Evolutionary conservation across 176 grass and related monocot genomes (phyloP).

Genomic region (Poa pratensis): DNA sequence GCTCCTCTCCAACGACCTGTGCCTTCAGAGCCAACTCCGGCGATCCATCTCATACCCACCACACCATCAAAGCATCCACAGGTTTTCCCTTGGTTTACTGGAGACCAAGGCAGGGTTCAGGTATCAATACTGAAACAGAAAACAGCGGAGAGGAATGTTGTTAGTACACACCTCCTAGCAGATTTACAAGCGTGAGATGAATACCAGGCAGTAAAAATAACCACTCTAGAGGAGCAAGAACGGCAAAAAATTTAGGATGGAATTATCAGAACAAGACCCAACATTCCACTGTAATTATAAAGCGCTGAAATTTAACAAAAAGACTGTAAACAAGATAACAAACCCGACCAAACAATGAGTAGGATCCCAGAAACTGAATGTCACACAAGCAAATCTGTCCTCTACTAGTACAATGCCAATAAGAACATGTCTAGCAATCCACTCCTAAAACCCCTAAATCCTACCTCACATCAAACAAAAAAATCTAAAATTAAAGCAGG

Average conservation of each 20-base stretch:
- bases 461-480: not conserved
- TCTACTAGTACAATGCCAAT: constrained; percentile 17
- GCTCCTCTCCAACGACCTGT: not conserved
- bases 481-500: constrained; percentile 18
- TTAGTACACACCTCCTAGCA: constrained; percentile 17
- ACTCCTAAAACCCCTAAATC: constrained; percentile 33
- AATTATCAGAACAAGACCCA: constrained; percentile 1
- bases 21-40: constrained; percentile 56
- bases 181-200: constrained; percentile 1
- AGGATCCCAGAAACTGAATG: not conserved
- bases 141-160: not conserved
- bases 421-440: not conserved
- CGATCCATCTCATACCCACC: constrained; percentile 52
- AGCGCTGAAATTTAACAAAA: not conserved
- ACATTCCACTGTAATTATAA: not conserved
- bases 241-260: not conserved
- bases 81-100: constrained; percentile 9
- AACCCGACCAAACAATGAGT: not conserved
- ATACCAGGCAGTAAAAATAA: not conserved
- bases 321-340: constrained; percentile 10
- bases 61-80: constrained; percentile 35
- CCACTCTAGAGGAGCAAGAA: not conserved
- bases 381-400: not conserved
- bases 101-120: not conserved
- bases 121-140: constrained; percentile 37